phyloP scores from a whole-genome alignment of 495 filamentous ascomycete genomes.

The Hyaloscypha bicolor region DNA sequence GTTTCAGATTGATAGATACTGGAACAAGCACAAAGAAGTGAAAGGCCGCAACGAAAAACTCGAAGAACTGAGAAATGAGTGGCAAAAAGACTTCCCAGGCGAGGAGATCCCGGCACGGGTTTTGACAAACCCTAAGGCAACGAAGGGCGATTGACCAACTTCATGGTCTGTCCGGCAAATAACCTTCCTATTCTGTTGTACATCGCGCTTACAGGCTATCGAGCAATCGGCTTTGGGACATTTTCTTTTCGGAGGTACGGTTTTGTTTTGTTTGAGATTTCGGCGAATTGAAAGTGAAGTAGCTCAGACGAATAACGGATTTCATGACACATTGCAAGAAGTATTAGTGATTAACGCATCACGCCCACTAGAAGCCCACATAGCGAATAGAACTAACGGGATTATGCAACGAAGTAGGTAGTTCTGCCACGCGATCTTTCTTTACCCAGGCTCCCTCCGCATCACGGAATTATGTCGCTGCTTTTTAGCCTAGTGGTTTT shows the following conservation, averaged over 20 bases:
- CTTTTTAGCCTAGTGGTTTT: no score
- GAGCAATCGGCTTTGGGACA: slow-evolving; percentile 6
- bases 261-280: slow-evolving; percentile 1
- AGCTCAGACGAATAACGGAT: slow-evolving; percentile 10
- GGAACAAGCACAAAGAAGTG: not conserved
- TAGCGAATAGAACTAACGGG: not conserved
- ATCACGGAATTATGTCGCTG: not conserved
- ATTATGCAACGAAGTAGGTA: not conserved
- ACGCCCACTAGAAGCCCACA: not conserved
- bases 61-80: not conserved
- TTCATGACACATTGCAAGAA: slow-evolving; percentile 9
- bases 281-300: not conserved
- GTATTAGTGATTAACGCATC: slow-evolving; percentile 6
- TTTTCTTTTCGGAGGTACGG: slow-evolving; percentile 1
- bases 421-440: not conserved
- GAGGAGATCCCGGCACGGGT: not conserved
- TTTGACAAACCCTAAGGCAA: not conserved
- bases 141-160: not conserved
- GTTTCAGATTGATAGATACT: not conserved
- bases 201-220: slow-evolving; percentile 7
- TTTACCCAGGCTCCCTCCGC: not conserved
- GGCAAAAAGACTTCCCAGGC: no score
- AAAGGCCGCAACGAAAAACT: not conserved
- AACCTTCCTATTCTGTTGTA: slow-evolving; percentile 7
- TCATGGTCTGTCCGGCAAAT: slow-evolving; percentile 8